Percentiles rank a stretch among this genome's conserved stretches.
phyloP scores from a whole-genome alignment of 1,284 basidiomycete genomes.

The Ganoderma meredithae region DNA sequence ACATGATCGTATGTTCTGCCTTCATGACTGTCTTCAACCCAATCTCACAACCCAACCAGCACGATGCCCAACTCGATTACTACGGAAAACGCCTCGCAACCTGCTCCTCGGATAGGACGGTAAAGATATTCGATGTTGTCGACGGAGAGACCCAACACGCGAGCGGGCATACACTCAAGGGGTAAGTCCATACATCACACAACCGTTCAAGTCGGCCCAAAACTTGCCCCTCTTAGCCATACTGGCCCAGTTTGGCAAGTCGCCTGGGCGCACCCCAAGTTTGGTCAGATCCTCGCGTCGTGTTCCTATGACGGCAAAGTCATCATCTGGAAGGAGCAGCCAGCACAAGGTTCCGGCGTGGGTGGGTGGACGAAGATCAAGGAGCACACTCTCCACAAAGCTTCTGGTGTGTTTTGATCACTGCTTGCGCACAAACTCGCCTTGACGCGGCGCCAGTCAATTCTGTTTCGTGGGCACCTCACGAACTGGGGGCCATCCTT shows the following conservation, averaged over 20 bases:
- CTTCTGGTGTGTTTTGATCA: conserved; percentile 71
- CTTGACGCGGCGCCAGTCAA: conserved; percentile 69
- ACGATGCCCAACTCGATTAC: conserved; percentile 98
- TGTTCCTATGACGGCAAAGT: conserved; percentile 99
- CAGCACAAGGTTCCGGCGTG: conserved; percentile 57
- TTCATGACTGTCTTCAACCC: background rate
- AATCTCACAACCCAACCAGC: conserved; percentile 55
- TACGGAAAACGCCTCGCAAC: conserved; percentile 97
- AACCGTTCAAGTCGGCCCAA: background rate
- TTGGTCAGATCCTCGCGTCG: conserved; percentile 94
- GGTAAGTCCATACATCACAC: conserved; percentile 58
- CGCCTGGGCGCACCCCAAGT: conserved; percentile 98
- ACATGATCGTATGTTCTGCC: conserved; percentile 84
- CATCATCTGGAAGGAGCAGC: conserved; percentile 96
- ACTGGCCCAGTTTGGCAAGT: conserved; percentile 99
- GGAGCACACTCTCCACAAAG: conserved; percentile 94
- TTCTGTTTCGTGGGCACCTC: conserved; percentile 97
- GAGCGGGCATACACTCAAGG: conserved; percentile 82
- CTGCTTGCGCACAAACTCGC: background rate
- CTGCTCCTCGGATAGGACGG: conserved; percentile 94
- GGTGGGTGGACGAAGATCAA: conserved; percentile 93
- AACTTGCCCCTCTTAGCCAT: conserved; percentile 60
- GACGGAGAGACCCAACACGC: conserved; percentile 80
- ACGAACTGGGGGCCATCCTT: conserved; percentile 95
- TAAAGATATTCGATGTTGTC: conserved; percentile 95